Conservation (phyloP, 176 grass and related monocot genomes). For the Microstegium vimineum region DNA sequence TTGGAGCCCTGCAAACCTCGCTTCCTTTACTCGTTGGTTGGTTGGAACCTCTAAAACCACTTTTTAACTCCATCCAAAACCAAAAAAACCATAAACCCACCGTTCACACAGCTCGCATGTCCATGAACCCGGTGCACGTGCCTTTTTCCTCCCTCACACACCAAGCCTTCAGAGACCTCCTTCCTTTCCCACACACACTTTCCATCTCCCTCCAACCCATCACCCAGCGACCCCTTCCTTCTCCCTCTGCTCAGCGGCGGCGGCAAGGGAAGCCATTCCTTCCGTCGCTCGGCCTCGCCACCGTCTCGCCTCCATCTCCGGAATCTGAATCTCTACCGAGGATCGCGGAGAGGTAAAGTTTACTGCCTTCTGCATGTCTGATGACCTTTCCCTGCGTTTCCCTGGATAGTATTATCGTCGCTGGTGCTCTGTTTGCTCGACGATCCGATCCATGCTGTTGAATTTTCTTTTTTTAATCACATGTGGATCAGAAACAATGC, state of each 20-base stretch:
- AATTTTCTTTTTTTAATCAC: background rate
- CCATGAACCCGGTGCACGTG: background rate
- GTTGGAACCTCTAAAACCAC: background rate
- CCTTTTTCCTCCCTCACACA: background rate
- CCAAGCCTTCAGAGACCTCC: background rate
- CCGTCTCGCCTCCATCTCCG: background rate
- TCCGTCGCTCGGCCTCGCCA: background rate
- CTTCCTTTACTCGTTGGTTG: background rate
- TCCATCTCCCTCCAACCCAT: constrained; percentile 11
- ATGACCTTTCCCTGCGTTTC: background rate
- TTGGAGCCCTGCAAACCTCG: background rate
- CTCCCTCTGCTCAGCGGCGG: background rate
- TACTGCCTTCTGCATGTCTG: background rate
- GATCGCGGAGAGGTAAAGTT: constrained; percentile 1
- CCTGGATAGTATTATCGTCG: no score
- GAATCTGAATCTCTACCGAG: background rate
- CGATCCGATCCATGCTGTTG: constrained; percentile 8
- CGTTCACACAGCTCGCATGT: background rate
- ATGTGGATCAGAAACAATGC: background rate
- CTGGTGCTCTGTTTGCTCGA: background rate
- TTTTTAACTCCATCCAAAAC: background rate
- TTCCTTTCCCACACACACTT: background rate
- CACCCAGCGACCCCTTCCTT: background rate
- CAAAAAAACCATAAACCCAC: background rate
- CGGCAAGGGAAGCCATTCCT: background rate